Evolutionary conservation across 176 grass and related monocot species (phyloP).

Genomic region (Carex cristatella): DNA sequence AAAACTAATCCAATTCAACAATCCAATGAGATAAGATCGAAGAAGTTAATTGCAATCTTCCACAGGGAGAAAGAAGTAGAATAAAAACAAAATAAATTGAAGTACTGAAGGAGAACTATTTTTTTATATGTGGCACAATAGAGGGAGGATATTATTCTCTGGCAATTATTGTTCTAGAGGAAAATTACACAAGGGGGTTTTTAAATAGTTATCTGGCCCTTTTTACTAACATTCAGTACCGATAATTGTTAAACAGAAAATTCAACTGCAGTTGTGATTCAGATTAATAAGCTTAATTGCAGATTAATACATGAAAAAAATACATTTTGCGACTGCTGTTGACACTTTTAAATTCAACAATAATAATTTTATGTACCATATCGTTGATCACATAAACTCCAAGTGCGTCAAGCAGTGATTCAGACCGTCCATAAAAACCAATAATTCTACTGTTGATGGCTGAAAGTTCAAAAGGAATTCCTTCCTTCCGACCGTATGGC

Average conservation of each 20-base stretch:
- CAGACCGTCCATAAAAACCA: constrained; percentile 44
- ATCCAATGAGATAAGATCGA: background rate
- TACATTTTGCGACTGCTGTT: background rate
- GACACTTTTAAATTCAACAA: background rate
- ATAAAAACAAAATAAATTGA: constrained; percentile 1
- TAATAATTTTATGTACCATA: background rate
- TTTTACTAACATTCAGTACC: too few species aligned
- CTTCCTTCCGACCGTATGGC: constrained; percentile 27
- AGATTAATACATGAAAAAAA: background rate
- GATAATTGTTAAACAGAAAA: too few species aligned
- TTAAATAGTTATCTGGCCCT: too few species aligned
- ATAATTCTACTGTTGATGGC: constrained; percentile 31
- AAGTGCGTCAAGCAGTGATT: constrained; percentile 28
- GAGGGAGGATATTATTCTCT: background rate
- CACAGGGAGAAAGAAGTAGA: background rate
- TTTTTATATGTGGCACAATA: background rate
- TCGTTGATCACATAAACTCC: constrained; percentile 29
- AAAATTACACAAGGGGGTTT: too few species aligned
- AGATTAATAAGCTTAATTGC: background rate
- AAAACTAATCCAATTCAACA: background rate
- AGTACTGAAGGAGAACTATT: background rate
- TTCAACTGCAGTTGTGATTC: too few species aligned
- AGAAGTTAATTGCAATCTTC: background rate
- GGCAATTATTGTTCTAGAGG: too few species aligned
- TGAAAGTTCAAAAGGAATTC: constrained; percentile 34